These are phyloP conservation scores for Phytopythium delawarense DNA, from an alignment of 352 stramenopile genomes.

Conservation along the genomic window DNA sequence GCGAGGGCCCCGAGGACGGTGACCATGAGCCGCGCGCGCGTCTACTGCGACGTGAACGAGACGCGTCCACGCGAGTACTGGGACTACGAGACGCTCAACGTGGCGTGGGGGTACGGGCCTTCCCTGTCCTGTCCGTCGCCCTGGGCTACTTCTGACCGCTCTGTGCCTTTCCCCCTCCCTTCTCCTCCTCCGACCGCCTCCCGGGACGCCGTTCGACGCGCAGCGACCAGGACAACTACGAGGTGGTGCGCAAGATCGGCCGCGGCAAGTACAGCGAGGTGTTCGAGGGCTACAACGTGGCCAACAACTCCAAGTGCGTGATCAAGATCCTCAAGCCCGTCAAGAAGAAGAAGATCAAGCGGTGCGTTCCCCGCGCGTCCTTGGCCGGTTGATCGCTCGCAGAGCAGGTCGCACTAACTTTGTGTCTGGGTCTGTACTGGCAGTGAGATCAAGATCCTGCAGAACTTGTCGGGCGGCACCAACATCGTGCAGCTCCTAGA, in stretches of 20 bases:
- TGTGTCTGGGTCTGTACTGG: background rate
- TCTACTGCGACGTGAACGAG: slow-evolving; percentile 95
- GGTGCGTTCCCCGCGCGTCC: slow-evolving; percentile 24
- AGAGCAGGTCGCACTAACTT: background rate
- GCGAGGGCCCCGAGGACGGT: background rate
- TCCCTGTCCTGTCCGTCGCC: background rate
- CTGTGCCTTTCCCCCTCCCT: background rate
- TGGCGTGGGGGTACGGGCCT: slow-evolving; percentile 89
- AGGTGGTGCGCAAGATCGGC: slow-evolving; percentile 99
- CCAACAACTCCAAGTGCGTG: slow-evolving; percentile 97
- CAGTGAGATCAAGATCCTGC: slow-evolving; percentile 99
- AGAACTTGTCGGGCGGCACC: slow-evolving; percentile 98
- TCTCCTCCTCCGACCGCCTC: background rate
- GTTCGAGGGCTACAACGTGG: slow-evolving; percentile 97
- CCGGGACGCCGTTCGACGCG: slow-evolving; percentile 6
- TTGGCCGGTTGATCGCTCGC: background rate
- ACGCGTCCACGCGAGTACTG: slow-evolving; percentile 98
- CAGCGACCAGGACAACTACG: slow-evolving; percentile 98
- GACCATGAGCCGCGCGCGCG: slow-evolving; percentile 67
- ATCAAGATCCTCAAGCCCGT: slow-evolving; percentile 99
- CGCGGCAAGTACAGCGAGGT: slow-evolving; percentile 99
- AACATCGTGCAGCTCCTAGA: slow-evolving; percentile 99
- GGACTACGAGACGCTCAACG: slow-evolving; percentile 99
- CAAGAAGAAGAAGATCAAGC: slow-evolving; percentile 99
- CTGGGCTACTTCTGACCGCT: background rate